Evolutionary conservation across 306 rosid species (phyloP).

Genomic region (Rosa rugosa): DNA sequence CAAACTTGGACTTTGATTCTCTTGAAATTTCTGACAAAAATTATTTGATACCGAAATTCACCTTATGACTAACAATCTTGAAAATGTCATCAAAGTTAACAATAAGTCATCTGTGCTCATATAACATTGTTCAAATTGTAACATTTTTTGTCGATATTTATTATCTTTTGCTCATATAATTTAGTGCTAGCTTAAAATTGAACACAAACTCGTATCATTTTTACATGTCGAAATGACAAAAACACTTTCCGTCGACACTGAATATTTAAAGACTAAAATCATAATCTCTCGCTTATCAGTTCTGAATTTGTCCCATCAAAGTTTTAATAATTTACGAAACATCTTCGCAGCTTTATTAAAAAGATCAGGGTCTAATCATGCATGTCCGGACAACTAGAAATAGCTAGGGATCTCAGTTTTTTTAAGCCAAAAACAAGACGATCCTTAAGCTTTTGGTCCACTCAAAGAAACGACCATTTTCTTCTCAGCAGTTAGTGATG

Average conservation of each 20-base stretch:
- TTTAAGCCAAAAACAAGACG: not conserved
- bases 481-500: not conserved
- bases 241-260: not conserved
- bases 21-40: too few relatives aligned
- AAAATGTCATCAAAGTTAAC: too few relatives aligned
- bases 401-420: not conserved
- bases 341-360: not conserved
- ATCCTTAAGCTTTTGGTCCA: not conserved
- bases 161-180: too few relatives aligned
- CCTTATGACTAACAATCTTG: too few relatives aligned
- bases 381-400: not conserved
- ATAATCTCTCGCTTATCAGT: not conserved
- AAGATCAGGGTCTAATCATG: not conserved
- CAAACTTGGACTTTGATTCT: too few relatives aligned
- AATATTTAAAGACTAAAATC: too few relatives aligned
- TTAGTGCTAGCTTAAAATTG: not conserved
- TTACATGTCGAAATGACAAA: too few relatives aligned
- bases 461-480: not conserved
- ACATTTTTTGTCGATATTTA: too few relatives aligned
- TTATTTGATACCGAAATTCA: too few relatives aligned
- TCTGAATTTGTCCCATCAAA: not conserved
- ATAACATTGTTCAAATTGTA: too few relatives aligned
- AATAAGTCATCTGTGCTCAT: too few relatives aligned
- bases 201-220: not conserved
- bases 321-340: not conserved